Conservation (phyloP, 1,284 basidiomycete genomes). For the Abortiporus biennis region DNA sequence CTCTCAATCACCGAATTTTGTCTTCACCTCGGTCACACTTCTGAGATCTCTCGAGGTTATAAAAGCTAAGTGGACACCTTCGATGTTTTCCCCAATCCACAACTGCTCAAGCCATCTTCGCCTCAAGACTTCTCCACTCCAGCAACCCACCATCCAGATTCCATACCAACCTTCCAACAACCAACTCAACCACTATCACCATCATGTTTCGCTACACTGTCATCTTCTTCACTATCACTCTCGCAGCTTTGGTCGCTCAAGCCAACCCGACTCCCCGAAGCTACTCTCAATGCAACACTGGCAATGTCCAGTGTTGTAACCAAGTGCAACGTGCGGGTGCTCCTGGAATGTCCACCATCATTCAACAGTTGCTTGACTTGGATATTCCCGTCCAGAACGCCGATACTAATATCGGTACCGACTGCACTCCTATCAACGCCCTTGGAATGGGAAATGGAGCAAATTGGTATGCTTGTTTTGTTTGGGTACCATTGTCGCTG, state of each 20-base stretch:
- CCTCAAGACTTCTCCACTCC: too few species aligned
- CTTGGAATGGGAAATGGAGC: slow-evolving; percentile 5
- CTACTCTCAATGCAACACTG: slow-evolving; percentile 13
- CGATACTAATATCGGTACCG: slow-evolving; percentile 4
- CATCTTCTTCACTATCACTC: too few species aligned
- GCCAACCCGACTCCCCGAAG: not conserved
- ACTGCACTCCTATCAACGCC: slow-evolving; percentile 7
- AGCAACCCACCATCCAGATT: not conserved
- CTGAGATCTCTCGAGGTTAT: too few species aligned
- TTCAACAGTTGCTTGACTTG: not conserved
- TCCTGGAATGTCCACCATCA: not conserved
- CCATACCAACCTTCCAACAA: not conserved
- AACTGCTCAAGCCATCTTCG: too few species aligned
- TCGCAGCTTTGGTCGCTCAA: too few species aligned
- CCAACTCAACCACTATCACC: too few species aligned
- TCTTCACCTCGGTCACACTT: too few species aligned
- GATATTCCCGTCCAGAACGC: slow-evolving; percentile 5
- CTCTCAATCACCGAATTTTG: too few species aligned
- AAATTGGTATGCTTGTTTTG: not conserved
- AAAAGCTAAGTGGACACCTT: too few species aligned
- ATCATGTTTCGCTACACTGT: too few species aligned
- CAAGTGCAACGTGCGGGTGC: slow-evolving; percentile 11
- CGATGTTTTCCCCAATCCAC: too few species aligned
- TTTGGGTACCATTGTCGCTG: not conserved
- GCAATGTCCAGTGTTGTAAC: slow-evolving; percentile 17